Evolutionary conservation across 177 flowering plant species (phyloP), one percentile per base, ranked within the genome.

Genomic region (Vitis hybrid): DNA sequence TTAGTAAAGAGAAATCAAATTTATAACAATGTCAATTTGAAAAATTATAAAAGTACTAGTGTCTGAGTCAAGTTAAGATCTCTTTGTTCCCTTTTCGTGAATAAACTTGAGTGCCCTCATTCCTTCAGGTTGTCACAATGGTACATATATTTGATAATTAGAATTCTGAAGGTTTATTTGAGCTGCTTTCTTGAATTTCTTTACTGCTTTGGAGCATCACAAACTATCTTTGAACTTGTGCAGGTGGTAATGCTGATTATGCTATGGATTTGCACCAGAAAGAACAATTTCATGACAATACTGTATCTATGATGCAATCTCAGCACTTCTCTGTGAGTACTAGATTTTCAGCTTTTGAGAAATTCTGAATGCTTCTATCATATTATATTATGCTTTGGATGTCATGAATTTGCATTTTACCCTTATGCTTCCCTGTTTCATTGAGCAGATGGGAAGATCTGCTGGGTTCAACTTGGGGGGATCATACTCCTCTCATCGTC

Each of bases 231-330:
- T 63, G 55, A 71, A 76, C 50, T 78, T 75, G 10, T 73, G 61
- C 84, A 92, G 99, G 99, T 81, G 90, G 91, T 55, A 87, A 83
- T 88, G 81, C 87, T 68, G 98, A 96, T 73, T 92, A 84, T 83
- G 72, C 74, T 1, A 89, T 94, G 92, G 98, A 96, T 74, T 61
- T 94, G 85, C 97, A 92, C 73, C 97, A 92, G 78, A 94, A 96
- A 83, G 98, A 96, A 58, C 97, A 86, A 70, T 84, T 85, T 76
- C 97, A 89, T 80, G 97, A 92, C 64, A 87, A 77, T 82, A 20
- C 86, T 18, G 73, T 87, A 73, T 82, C 97, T 7, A 86, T 92
- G 89, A 90, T 94, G 91, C 97, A 90, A 70, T 78, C 92, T 59
- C 99, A 87, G 76, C 97, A 94, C 66, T 94, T 87, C 82, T 76